Conservation (phyloP, 768 basidiomycete genomes). For the Rhizopogon rudus region DNA sequence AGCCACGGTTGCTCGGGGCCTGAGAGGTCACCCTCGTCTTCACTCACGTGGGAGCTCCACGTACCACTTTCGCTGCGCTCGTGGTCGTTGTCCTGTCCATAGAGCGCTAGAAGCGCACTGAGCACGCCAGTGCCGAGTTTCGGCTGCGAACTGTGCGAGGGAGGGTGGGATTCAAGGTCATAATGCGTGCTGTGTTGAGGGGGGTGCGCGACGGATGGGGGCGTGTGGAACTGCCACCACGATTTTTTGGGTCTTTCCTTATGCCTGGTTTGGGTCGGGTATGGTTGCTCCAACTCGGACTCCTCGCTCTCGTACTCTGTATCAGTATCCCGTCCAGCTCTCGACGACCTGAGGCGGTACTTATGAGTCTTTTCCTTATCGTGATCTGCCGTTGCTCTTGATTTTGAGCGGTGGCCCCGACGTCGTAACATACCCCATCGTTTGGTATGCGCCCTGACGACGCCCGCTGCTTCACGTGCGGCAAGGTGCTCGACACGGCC, state of each 20-base stretch:
- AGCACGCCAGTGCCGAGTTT: conserved; percentile 49
- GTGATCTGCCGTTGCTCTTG: conserved; percentile 9
- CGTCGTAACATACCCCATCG: conserved; percentile 18
- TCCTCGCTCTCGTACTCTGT: conserved; percentile 5
- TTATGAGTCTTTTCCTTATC: neutral
- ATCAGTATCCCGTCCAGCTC: conserved; percentile 1
- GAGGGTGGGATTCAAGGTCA: conserved; percentile 4
- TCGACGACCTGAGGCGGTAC: neutral
- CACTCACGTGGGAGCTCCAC: conserved; percentile 18
- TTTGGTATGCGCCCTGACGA: conserved; percentile 41
- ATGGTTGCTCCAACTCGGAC: too few relatives aligned
- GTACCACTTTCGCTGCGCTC: conserved; percentile 19
- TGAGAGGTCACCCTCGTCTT: conserved; percentile 10
- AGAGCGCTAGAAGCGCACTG: conserved; percentile 60
- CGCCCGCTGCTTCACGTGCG: conserved; percentile 32
- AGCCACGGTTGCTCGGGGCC: conserved; percentile 19
- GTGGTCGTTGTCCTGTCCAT: conserved; percentile 31
- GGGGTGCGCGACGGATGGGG: neutral
- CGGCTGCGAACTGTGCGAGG: conserved; percentile 9
- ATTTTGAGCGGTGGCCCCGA: neutral
- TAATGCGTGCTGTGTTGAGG: neutral
- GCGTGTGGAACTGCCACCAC: neutral
- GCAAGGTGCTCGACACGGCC: conserved; percentile 24
- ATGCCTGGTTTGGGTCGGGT: neutral
- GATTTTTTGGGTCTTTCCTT: neutral